Evolutionary conservation across 805 yeast genomes (phyloP).

Genomic region (Wickerhamomyces kurtzmanii): DNA sequence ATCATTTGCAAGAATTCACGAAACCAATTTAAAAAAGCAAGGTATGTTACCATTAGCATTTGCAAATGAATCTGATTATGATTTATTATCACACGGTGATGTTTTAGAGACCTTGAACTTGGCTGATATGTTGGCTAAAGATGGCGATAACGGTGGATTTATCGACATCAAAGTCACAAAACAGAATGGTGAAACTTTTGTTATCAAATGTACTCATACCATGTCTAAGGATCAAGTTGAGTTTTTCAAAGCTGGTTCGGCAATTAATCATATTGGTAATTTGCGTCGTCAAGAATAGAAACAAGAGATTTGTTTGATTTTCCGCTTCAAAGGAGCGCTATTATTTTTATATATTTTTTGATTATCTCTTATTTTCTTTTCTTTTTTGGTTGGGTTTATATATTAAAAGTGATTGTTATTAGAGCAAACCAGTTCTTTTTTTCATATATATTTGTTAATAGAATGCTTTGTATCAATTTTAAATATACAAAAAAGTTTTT

Average conservation of each 20-base stretch:
- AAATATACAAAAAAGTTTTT: too few relatives aligned
- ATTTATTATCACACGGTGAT: constrained; percentile 70
- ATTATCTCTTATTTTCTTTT: too few relatives aligned
- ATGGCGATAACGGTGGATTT: constrained; percentile 83
- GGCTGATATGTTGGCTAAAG: constrained; percentile 64
- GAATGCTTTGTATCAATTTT: too few relatives aligned
- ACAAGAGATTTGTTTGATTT: too few relatives aligned
- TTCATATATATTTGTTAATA: too few relatives aligned
- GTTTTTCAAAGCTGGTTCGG: constrained; percentile 96
- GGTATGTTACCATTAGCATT: constrained; percentile 95
- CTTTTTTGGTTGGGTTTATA: too few relatives aligned
- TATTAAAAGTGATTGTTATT: too few relatives aligned
- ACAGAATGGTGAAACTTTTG: constrained; percentile 58
- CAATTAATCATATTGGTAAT: constrained; percentile 84
- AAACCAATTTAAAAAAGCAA: constrained; percentile 95
- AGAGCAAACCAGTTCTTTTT: too few relatives aligned
- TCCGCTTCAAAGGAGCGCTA: too few relatives aligned
- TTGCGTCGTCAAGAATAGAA: constrained; percentile 21
- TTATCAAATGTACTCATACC: constrained; percentile 79
- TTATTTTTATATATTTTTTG: too few relatives aligned
- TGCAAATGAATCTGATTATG: constrained; percentile 85
- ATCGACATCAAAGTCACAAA: constrained; percentile 67
- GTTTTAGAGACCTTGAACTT: constrained; percentile 65
- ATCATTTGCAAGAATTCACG: constrained; percentile 97
- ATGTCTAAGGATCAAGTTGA: constrained; percentile 95